Base-by-base conservation (phyloP, 345 rosid species). In the Kandelia obovata region DNA sequence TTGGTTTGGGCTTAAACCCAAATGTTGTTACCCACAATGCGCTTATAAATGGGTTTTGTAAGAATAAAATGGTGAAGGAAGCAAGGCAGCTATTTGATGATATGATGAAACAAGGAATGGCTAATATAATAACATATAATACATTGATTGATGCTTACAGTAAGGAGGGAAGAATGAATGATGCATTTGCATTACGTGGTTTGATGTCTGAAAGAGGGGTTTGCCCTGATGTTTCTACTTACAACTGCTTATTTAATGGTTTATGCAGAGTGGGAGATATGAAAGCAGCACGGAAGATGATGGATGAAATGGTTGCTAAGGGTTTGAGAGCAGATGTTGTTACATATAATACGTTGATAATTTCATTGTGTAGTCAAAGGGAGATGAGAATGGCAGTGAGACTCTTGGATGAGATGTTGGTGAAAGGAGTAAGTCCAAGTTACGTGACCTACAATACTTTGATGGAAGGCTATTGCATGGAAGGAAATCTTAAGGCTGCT, bases 171-270 rank as follows among this genome's bases (percentile, higher is more conserved):
- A 86, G 75, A 69, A 64, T 84, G 66, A 75, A 80, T 37, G 86
- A 85, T 55, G 97, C 92, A 0, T 86, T 86, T 79, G 71, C 79
- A 4, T 21, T 89, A 55, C 83, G 47, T 46, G 65, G 64, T 67
- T 61, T 65, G 57, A 93, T 93, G 94, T 64, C 63, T 23, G 70
- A 55, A 5, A 89, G 68, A 73, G 86, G 89, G 70, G 31, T 86
- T 69, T 67, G 60, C 21, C 89, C 94, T 26, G 47, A 77, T 67
- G 55, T 82, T 60, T 79, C 84, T 20, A 91, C 97, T 2, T 89
- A 81, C 77, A 93, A 93, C 61, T 83, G 92, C 85, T 86, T 92
- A 81, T 78, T 90, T 68, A 73, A 67, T 25, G 97, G 97, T 72
- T 73, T 87, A 63, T 89, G 88, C 65, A 75, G 86, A 65, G 73